Base-by-base conservation (phyloP, 2,329 filamentous ascomycete genomes). In the Pyricularia grisea region DNA sequence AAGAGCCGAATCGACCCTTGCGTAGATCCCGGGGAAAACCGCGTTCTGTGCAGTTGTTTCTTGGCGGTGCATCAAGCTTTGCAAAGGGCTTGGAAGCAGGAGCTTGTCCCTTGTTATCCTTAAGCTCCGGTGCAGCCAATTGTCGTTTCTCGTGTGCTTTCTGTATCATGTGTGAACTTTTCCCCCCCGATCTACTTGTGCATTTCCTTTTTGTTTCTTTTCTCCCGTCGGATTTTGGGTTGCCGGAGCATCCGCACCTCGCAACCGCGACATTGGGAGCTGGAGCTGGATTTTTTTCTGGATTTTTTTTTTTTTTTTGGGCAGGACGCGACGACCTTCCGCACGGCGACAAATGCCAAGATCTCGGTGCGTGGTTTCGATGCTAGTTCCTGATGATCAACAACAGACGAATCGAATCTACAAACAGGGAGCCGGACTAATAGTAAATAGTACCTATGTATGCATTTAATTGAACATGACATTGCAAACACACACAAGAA, bases 21-120 rank as follows among this genome's bases (percentile, higher is more conserved):
- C 42, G 66, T 50, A 67, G 66, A 67, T 67, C 66, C 27, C 66
- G 66, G 66, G 27, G 36, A 27, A 67, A 67, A 67, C 55, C 66
- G 50, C 66, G 25, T 61, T 67, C 11, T 30, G 25, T 61, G 66
- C 66, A 50, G 42, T n/a, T 50, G 17, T 23, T 61, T 33, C 63
- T 65, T 65, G 63, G 63, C 63, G 28, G 10, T 5, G 23, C 28
- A 65, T 33, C 27, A 67, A 67, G 66, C 66, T 67, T 31, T 67
- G 12, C 42, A 25, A 58, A n/a, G 66, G 27, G 14, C 42, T 27
- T 50, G 30, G 17, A 55, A 67, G 31, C 10, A 23, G 11, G 25
- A 61, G 58, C 58, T 23, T 25, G 50, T 25, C n/a, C 33, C 58
- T 23, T 25, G 42, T 50, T 50, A 50, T 50, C 17, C 42, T n/a